Percentiles rank a stretch among this genome's conserved stretches.
phyloP scores from a whole-genome alignment of 2,329 filamentous ascomycete species.

The Onygenales sp. region DNA sequence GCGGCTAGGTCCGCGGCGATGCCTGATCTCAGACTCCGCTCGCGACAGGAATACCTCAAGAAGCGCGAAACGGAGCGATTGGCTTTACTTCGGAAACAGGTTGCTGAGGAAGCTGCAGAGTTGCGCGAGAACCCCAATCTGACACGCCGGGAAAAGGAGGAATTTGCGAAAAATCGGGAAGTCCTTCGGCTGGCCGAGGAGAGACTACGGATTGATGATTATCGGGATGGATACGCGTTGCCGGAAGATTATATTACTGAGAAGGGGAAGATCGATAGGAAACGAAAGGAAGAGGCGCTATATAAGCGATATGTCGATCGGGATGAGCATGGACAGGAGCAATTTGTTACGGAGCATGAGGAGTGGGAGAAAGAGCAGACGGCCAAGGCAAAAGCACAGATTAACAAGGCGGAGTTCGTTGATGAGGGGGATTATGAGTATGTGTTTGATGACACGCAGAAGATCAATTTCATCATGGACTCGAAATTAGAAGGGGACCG shows the following conservation, averaged over 20 bases:
- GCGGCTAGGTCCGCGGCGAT: slow-evolving; percentile 61
- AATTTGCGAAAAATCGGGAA: slow-evolving; percentile 84
- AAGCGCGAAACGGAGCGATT: slow-evolving; percentile 84
- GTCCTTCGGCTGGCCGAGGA: slow-evolving; percentile 74
- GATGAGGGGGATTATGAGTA: slow-evolving; percentile 83
- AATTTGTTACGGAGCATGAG: slow-evolving; percentile 86
- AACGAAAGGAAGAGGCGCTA: slow-evolving; percentile 79
- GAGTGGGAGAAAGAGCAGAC: slow-evolving; percentile 92
- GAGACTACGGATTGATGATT: slow-evolving; percentile 76
- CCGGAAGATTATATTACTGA: slow-evolving; percentile 94
- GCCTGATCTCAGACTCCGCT: slow-evolving; percentile 70
- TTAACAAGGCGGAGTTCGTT: slow-evolving; percentile 61
- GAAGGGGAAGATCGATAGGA: slow-evolving; percentile 78
- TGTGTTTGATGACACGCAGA: slow-evolving; percentile 81
- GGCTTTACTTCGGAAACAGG: slow-evolving; percentile 78
- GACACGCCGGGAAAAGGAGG: slow-evolving; percentile 68
- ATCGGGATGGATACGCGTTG: slow-evolving; percentile 83
- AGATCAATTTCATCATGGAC: slow-evolving; percentile 75
- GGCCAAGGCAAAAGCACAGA: slow-evolving; percentile 78
- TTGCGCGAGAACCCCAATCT: slow-evolving; percentile 65
- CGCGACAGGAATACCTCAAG: slow-evolving; percentile 84
- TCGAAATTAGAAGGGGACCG: slow-evolving; percentile 62
- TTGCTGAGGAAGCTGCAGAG: slow-evolving; percentile 78
- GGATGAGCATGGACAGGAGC: slow-evolving; percentile 79
- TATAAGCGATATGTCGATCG: slow-evolving; percentile 85